Conservation (phyloP, 2,329 filamentous ascomycete species). For the Ramularia collo-cygni region DNA sequence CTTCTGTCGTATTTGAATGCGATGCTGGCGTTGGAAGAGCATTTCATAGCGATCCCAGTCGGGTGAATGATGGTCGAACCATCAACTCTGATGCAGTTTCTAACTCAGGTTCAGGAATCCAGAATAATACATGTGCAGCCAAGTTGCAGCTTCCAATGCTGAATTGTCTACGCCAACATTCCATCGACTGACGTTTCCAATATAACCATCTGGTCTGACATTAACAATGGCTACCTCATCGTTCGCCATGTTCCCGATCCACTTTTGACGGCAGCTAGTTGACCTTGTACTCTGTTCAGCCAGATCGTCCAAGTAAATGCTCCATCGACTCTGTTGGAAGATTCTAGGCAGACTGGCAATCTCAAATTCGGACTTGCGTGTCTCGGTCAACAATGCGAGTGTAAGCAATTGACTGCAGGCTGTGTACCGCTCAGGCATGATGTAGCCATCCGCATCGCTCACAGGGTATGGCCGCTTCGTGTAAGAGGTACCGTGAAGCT, state of each 20-base stretch:
- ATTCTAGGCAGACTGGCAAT: constrained; percentile 57
- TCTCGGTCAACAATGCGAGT: constrained; percentile 60
- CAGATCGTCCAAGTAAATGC: constrained; percentile 63
- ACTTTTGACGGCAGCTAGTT: constrained; percentile 57
- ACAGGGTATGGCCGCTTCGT: constrained; percentile 50
- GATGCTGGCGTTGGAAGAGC: too few species aligned
- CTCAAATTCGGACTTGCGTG: constrained; percentile 57
- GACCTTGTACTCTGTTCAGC: constrained; percentile 49
- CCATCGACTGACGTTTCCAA: constrained; percentile 54
- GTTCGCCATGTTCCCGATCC: constrained; percentile 54
- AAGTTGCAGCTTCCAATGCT: constrained; percentile 31
- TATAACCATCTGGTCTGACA: constrained; percentile 67
- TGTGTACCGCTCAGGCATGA: constrained; percentile 62
- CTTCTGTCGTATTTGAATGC: too few species aligned
- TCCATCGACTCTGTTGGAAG: constrained; percentile 61
- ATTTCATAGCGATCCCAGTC: too few species aligned
- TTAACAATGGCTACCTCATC: constrained; percentile 58
- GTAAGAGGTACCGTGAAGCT: constrained; percentile 47
- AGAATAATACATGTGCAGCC: constrained; percentile 48
- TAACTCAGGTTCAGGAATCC: constrained; percentile 33
- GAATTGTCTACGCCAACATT: constrained; percentile 21
- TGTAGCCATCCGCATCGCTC: constrained; percentile 58
- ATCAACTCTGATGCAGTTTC: too few species aligned
- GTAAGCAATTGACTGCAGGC: constrained; percentile 63
- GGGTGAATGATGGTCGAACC: too few species aligned